Base-by-base conservation (phyloP, 2,329 filamentous ascomycete species). In the Phaeosphaeriaceae sp. region DNA sequence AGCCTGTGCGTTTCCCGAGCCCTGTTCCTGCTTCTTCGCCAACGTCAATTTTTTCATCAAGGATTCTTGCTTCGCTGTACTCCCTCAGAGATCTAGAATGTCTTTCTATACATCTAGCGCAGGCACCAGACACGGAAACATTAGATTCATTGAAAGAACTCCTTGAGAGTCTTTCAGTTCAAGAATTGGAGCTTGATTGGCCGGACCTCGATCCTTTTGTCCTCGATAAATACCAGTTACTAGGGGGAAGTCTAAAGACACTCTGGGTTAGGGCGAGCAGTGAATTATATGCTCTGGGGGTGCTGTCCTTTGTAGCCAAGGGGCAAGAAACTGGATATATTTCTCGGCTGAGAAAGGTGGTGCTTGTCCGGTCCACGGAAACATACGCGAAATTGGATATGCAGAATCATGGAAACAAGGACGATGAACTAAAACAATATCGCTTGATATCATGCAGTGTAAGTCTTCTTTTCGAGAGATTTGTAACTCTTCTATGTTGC, bases 101-200 rank as follows among this genome's bases (percentile, higher is more conserved):
- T 12, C 42, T 70, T 3, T 53, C 54, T 4, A 46, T 68, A 15
- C 39, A 35, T 20, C 29, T 65, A 9, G 58, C 58, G 4, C 48
- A 61, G 7, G 34, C 55, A 8, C 66, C 67, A 8, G 39, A 55
- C 6, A 15, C 37, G 6, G 52, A 64, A 2, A 56, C 50, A 2
- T 41, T 67, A 3, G 30, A 48, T n/a, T 52, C 62, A 0, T 42
- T 70, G 23, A 48, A 57, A 21, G 35, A 40, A 0, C 61, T 61
- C 16, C 48, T 70, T 17, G 30, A 42, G 7, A 44, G 39, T 7
- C 54, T 53, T 3, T 46, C 45, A 2, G 56, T 70, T 17, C 28
- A 52, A 16, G 42, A 26, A 3, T 40, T 71, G 20, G 61, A 68
- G 33, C 58, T 69, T 5, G 55, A 65, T 42, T 71, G 65, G 66